phyloP scores from a whole-genome alignment of 352 stramenopile species.

The Globisporangium perplexum region DNA sequence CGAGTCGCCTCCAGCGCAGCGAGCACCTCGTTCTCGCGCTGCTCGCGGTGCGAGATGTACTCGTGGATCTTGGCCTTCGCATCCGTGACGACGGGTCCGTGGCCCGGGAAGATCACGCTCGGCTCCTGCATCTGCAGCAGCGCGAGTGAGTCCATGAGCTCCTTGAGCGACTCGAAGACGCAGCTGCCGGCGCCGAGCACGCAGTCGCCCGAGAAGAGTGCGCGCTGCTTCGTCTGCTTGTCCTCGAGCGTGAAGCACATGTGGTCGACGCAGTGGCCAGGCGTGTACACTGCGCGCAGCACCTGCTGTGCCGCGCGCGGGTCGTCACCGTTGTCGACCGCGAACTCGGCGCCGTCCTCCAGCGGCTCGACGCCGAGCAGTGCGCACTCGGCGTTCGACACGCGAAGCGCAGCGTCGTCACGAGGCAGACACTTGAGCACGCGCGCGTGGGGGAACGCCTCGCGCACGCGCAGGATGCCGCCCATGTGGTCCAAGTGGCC shows the following conservation, averaged over 20 bases:
- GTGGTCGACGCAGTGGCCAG: constrained; percentile 84
- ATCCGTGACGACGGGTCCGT: constrained; percentile 61
- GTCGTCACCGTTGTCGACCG: constrained; percentile 9
- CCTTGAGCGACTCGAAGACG: constrained; percentile 77
- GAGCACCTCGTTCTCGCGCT: constrained; percentile 69
- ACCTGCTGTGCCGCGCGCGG: constrained; percentile 6
- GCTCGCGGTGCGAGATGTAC: constrained; percentile 68
- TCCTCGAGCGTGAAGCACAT: constrained; percentile 64
- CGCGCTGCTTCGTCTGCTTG: constrained; percentile 1
- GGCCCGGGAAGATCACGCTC: constrained; percentile 62
- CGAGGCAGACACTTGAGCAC: constrained; percentile 71
- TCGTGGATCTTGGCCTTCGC: constrained; percentile 66
- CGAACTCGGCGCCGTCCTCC: constrained; percentile 35
- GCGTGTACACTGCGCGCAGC: constrained; percentile 65
- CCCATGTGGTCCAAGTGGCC: constrained; percentile 88
- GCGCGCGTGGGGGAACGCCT: constrained; percentile 41
- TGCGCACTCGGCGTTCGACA: constrained; percentile 46
- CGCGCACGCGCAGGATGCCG: constrained; percentile 53
- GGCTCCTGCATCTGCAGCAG: constrained; percentile 35
- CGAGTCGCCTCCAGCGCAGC: constrained; percentile 19
- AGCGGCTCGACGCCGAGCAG: constrained; percentile 36
- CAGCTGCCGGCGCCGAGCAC: constrained; percentile 79
- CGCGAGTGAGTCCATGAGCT: constrained; percentile 71
- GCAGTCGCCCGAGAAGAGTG: constrained; percentile 83
- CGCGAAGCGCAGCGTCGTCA: constrained; percentile 27